Percentiles rank a stretch among this genome's conserved stretches.
These are phyloP conservation scores for Marasmius sp. DNA, from an alignment of 1,284 basidiomycete species.

Conservation along the genomic window DNA sequence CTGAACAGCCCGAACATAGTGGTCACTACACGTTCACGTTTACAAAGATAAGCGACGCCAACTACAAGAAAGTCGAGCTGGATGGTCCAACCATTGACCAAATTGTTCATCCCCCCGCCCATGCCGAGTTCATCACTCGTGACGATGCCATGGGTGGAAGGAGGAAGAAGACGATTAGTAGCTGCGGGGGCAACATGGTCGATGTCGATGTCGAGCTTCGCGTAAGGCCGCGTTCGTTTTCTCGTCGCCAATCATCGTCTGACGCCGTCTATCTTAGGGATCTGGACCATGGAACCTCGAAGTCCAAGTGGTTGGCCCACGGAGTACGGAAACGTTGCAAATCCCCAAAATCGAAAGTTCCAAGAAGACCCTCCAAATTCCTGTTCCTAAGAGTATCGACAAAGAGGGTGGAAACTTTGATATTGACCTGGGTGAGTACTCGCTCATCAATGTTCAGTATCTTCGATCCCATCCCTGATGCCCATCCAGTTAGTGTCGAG, in stretches of 20 bases:
- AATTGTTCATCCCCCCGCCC: slow-evolving; percentile 85
- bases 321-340: slow-evolving; percentile 57
- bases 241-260: not conserved
- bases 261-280: slow-evolving; percentile 48
- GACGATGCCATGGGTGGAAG: slow-evolving; percentile 35
- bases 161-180: slow-evolving; percentile 58
- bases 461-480: not conserved
- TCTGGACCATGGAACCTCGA: slow-evolving; percentile 88
- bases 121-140: slow-evolving; percentile 65
- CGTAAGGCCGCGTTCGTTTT: slow-evolving; percentile 40
- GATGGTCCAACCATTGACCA: slow-evolving; percentile 78
- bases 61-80: slow-evolving; percentile 77
- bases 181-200: slow-evolving; percentile 74
- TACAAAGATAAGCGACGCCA: slow-evolving; percentile 76
- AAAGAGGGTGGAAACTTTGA: slow-evolving; percentile 78
- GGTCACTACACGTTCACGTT: slow-evolving; percentile 92
- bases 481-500: slow-evolving; percentile 70
- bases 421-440: slow-evolving; percentile 65
- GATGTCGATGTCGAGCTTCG: slow-evolving; percentile 77
- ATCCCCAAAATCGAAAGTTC: slow-evolving; percentile 57
- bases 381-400: slow-evolving; percentile 68
- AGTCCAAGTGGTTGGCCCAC: slow-evolving; percentile 73
- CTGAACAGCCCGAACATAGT: slow-evolving; percentile 83
- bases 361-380: slow-evolving; percentile 59
- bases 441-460: not conserved